phyloP scores from a whole-genome alignment of 2,329 filamentous ascomycete species.

The Xylaria sp. region DNA sequence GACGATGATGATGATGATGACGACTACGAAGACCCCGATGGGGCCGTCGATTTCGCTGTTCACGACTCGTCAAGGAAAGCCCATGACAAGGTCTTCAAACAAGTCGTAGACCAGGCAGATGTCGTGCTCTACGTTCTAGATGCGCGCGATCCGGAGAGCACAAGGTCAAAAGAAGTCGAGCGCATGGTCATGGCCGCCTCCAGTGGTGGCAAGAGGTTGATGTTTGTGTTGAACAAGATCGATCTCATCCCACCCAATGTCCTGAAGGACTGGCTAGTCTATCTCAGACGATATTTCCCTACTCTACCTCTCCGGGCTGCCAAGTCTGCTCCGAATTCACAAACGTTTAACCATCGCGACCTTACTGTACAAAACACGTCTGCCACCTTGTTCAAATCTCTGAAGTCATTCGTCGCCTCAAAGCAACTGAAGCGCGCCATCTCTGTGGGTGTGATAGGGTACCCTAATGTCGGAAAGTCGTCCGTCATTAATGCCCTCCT shows the following conservation, averaged over 20 bases:
- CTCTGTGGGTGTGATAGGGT: conserved; percentile 92
- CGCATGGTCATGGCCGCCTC: conserved; percentile 91
- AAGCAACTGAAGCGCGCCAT: conserved; percentile 89
- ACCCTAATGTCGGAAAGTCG: conserved; percentile 96
- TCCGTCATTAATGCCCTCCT: conserved; percentile 95
- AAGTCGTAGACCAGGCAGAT: conserved; percentile 88
- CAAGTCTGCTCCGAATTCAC: conserved; percentile 82
- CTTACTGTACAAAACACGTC: conserved; percentile 89
- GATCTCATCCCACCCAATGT: conserved; percentile 86
- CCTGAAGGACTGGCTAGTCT: conserved; percentile 83
- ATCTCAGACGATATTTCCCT: conserved; percentile 90
- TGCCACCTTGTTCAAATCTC: conserved; percentile 83
- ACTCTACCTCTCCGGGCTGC: conserved; percentile 90
- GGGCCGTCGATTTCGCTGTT: conserved; percentile 62
- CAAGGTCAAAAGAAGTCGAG: conserved; percentile 89
- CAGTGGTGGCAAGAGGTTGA: conserved; percentile 84
- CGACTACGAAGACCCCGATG: conserved; percentile 54
- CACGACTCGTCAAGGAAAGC: conserved; percentile 79
- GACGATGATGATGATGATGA: conserved; percentile 57
- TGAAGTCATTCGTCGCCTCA: conserved; percentile 87
- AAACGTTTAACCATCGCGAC: conserved; percentile 91
- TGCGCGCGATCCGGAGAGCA: conserved; percentile 90
- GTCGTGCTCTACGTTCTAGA: conserved; percentile 94
- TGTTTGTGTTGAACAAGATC: conserved; percentile 95
- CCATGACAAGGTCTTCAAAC: conserved; percentile 96